phyloP scores from a whole-genome alignment of 495 filamentous ascomycete species.

The Pyronema domesticum region DNA sequence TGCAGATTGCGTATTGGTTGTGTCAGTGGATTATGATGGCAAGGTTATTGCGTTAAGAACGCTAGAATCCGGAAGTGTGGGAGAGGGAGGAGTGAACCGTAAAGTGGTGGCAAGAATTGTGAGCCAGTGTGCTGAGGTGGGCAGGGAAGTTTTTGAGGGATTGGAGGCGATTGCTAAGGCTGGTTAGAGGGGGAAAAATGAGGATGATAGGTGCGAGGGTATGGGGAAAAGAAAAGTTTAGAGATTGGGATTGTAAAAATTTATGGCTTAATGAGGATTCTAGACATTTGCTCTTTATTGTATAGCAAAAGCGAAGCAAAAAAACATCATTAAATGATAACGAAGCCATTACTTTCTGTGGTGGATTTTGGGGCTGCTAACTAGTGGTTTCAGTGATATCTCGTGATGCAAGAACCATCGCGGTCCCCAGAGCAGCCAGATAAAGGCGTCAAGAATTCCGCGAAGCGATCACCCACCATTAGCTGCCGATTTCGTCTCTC shows the following conservation, averaged over 20 bases:
- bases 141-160: slow-evolving; percentile 54
- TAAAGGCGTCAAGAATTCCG: too few relatives aligned
- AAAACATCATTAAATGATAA: too few relatives aligned
- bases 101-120: slow-evolving; percentile 16
- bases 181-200: neutral
- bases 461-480: too few relatives aligned
- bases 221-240: neutral
- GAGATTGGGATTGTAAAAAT: neutral
- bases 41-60: slow-evolving; percentile 21
- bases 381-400: too few relatives aligned
- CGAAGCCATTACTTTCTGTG: too few relatives aligned
- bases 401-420: too few relatives aligned
- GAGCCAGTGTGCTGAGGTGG: slow-evolving; percentile 14
- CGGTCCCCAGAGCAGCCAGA: too few relatives aligned
- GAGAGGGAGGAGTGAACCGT: slow-evolving; percentile 16
- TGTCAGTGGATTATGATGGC: slow-evolving; percentile 23
- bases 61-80: slow-evolving; percentile 16
- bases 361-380: too few relatives aligned
- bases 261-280: too few relatives aligned
- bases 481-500: too few relatives aligned
- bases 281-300: too few relatives aligned
- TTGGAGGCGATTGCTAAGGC: slow-evolving; percentile 45
- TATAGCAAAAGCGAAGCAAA: too few relatives aligned
- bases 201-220: neutral
- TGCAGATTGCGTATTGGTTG: slow-evolving; percentile 69